A percentile compares a stretch with the other conserved stretches of the same genome.
These are phyloP conservation scores for Gossypium australe DNA, from an alignment of 345 rosid genomes.

Conservation along the genomic window DNA sequence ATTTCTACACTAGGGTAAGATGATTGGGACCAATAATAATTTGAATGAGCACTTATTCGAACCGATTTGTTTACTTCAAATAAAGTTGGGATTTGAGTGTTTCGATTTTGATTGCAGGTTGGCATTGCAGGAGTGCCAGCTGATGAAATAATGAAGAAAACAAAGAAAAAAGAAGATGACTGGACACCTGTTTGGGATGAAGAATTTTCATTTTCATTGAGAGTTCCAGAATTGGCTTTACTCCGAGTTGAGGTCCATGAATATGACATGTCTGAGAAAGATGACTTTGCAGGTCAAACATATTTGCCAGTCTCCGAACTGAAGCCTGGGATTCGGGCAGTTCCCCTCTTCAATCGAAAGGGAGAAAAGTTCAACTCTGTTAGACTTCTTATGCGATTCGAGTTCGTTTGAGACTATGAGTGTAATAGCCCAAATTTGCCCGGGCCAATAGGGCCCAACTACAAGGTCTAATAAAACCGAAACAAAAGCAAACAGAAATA, in stretches of 20 bases:
- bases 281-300: constrained; percentile 85
- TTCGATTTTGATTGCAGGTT: constrained; percentile 34
- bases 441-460: too few species aligned
- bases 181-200: constrained; percentile 88
- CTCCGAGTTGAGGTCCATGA: constrained; percentile 81
- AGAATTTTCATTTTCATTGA: constrained; percentile 66
- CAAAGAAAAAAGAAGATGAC: constrained; percentile 41
- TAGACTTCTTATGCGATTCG: constrained; percentile 71
- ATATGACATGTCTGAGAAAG: constrained; percentile 59
- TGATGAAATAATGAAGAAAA: constrained; percentile 63
- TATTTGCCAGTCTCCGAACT: constrained; percentile 73
- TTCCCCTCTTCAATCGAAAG: constrained; percentile 50
- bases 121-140: constrained; percentile 72
- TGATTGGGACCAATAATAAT: background rate
- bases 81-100: background rate
- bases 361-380: constrained; percentile 51
- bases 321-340: constrained; percentile 61
- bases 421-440: too few species aligned
- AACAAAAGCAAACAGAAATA: too few species aligned
- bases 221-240: constrained; percentile 77
- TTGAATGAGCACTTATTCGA: background rate
- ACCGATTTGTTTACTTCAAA: background rate
- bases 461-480: too few species aligned
- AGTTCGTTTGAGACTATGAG: constrained; percentile 30
- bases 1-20: constrained; percentile 15